phyloP scores from a whole-genome alignment of 2,329 filamentous ascomycete species.

The Ophiostoma quercus region DNA sequence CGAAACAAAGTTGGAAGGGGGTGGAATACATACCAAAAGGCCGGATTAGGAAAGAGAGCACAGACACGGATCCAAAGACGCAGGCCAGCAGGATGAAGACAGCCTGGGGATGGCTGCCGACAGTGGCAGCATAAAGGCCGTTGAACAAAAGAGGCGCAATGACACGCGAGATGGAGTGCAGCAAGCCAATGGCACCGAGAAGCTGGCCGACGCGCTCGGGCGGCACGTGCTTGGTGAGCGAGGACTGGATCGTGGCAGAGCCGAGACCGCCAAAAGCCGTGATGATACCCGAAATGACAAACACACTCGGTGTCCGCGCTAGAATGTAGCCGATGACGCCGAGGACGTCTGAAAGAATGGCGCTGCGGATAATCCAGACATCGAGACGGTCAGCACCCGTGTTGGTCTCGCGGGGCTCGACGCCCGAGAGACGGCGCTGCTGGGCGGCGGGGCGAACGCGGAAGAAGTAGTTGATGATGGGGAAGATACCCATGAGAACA shows the following conservation, averaged over 20 bases:
- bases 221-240: conserved; percentile 86
- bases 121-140: conserved; percentile 75
- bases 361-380: conserved; percentile 66
- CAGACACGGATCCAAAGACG: conserved; percentile 61
- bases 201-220: conserved; percentile 75
- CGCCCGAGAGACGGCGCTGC: conserved; percentile 38
- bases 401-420: conserved; percentile 45
- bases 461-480: conserved; percentile 69
- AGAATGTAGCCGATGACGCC: conserved; percentile 73
- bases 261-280: conserved; percentile 79
- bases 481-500: conserved; percentile 68
- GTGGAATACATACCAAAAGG: conserved; percentile 58
- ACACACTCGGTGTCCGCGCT: conserved; percentile 55
- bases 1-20: conserved; percentile 27
- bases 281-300: conserved; percentile 66
- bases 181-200: conserved; percentile 78
- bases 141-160: conserved; percentile 79
- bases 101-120: conserved; percentile 70
- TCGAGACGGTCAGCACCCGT: conserved; percentile 73
- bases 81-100: conserved; percentile 70
- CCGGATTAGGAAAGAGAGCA: conserved; percentile 64
- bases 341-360: conserved; percentile 68
- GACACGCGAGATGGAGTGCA: conserved; percentile 77
- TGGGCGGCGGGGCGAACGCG: conserved; percentile 50
- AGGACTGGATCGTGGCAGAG: conserved; percentile 75